phyloP scores from a whole-genome alignment of 1,284 basidiomycete genomes.

The Pholiota adiposa region DNA sequence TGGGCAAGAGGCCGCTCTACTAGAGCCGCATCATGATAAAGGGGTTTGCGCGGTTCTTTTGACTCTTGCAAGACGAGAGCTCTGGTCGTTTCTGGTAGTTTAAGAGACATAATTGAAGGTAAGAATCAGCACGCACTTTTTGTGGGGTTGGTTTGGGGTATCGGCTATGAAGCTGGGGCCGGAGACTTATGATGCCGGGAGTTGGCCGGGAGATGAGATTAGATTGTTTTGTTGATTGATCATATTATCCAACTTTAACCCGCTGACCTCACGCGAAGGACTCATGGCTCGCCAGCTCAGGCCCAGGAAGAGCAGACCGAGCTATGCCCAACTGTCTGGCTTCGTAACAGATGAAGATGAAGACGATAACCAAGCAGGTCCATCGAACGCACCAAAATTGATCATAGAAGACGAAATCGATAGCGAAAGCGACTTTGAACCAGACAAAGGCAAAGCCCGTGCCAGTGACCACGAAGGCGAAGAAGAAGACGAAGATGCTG shows the following conservation, averaged over 20 bases:
- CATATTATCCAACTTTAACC: neutral
- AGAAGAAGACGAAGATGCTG: slow-evolving; percentile 12
- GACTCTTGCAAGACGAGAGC: slow-evolving; percentile 20
- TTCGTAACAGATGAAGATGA: slow-evolving; percentile 33
- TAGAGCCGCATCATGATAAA: slow-evolving; percentile 52
- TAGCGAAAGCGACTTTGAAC: slow-evolving; percentile 30
- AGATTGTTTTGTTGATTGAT: slow-evolving; percentile 1
- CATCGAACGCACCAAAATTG: slow-evolving; percentile 23
- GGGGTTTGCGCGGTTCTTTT: slow-evolving; percentile 15
- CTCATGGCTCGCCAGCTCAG: slow-evolving; percentile 44
- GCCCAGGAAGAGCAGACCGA: slow-evolving; percentile 44
- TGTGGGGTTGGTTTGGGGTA: neutral
- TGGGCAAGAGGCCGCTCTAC: slow-evolving; percentile 50
- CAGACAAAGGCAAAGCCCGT: slow-evolving; percentile 18
- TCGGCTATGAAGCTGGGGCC: neutral
- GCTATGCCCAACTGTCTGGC: slow-evolving; percentile 38
- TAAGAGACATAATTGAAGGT: slow-evolving; percentile 1
- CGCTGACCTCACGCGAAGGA: neutral
- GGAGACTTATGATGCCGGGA: neutral
- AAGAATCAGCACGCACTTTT: neutral
- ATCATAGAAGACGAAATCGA: slow-evolving; percentile 35
- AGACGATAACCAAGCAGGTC: slow-evolving; percentile 27
- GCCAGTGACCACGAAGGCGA: slow-evolving; percentile 11
- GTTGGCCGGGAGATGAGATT: slow-evolving; percentile 1
- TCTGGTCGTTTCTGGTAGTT: slow-evolving; percentile 10